Percentiles rank a stretch among this genome's conserved stretches.
phyloP scores from a whole-genome alignment of 495 filamentous ascomycete genomes.

The Tuber brumale region DNA sequence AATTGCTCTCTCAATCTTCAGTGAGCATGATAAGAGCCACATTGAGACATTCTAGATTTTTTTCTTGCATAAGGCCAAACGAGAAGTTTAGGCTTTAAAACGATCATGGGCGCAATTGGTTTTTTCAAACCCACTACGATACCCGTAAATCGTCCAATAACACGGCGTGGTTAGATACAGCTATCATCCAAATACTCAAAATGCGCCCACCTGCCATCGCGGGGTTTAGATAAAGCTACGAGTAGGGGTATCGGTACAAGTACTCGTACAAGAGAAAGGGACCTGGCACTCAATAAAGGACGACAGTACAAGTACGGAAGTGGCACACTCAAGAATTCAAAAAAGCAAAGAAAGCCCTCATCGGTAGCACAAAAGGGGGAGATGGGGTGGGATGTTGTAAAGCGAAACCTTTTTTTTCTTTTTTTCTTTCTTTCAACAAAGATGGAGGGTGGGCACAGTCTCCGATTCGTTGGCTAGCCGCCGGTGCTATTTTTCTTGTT shows the following conservation, averaged over 20 bases:
- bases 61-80: neutral
- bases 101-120: neutral
- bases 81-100: neutral
- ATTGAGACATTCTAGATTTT: conserved; percentile 1
- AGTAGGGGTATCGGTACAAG: neutral
- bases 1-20: neutral
- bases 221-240: neutral
- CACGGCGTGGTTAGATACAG: neutral
- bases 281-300: neutral
- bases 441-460: conserved; percentile 8
- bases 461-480: conserved; percentile 34
- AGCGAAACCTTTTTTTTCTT: neutral
- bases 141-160: neutral
- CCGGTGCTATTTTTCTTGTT: conserved; percentile 31
- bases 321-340: neutral
- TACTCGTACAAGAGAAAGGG: neutral
- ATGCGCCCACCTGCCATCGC: neutral
- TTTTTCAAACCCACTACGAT: neutral
- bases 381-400: neutral
- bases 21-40: neutral
- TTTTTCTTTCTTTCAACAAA: neutral
- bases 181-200: neutral
- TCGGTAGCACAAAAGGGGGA: neutral
- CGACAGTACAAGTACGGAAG: neutral
- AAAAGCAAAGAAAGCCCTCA: conserved; percentile 4